Conservation (phyloP, 371 early-diverging fungal genomes). For the Capniomyces stellatus region DNA sequence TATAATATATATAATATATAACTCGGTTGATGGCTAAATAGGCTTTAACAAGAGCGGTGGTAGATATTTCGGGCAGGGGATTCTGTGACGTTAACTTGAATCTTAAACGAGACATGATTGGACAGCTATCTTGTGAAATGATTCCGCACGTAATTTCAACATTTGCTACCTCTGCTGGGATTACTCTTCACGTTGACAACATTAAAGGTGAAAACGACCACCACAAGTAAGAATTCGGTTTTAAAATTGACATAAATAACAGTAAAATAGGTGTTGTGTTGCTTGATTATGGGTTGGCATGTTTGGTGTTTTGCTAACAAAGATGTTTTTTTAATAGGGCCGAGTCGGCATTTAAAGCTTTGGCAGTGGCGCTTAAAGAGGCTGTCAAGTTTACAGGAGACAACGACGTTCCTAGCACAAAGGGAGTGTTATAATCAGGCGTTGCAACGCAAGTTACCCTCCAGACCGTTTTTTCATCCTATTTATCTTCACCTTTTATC, state of each 20-base stretch:
- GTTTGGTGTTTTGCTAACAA: too few relatives aligned
- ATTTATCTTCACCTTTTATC: too few relatives aligned
- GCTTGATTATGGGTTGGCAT: too few relatives aligned
- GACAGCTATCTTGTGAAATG: constrained; percentile 83
- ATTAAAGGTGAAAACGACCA: constrained; percentile 86
- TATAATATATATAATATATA: neutral
- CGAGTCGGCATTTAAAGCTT: constrained; percentile 89
- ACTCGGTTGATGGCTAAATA: constrained; percentile 16
- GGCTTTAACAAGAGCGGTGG: constrained; percentile 81
- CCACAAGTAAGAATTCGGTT: constrained; percentile 56
- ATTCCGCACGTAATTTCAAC: constrained; percentile 84
- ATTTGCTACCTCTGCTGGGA: constrained; percentile 77
- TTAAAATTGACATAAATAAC: neutral
- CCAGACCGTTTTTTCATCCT: too few relatives aligned
- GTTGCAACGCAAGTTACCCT: too few relatives aligned
- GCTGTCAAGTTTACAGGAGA: constrained; percentile 66
- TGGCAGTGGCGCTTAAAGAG: constrained; percentile 81
- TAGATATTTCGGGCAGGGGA: constrained; percentile 92
- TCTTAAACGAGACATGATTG: constrained; percentile 78
- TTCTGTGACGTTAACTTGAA: constrained; percentile 62
- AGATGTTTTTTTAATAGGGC: constrained; percentile 49
- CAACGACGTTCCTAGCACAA: constrained; percentile 79
- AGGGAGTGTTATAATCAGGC: constrained; percentile 75
- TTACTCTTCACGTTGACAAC: constrained; percentile 90
- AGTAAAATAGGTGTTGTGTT: too few relatives aligned